phyloP scores from a whole-genome alignment of 139 green algal genomes.

The Trebouxia sp. region DNA sequence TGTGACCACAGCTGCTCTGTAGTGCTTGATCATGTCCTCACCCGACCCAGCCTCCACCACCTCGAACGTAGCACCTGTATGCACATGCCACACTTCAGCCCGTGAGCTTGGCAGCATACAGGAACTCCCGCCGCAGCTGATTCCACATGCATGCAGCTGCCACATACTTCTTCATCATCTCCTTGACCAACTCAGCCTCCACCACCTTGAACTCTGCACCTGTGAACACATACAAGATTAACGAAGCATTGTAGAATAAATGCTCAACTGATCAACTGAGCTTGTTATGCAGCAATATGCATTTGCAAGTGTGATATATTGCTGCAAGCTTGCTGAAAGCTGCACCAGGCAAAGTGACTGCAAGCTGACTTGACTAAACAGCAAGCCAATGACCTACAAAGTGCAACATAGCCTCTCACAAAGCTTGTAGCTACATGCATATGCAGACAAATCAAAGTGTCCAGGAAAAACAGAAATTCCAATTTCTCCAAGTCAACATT shows the following conservation, averaged over 20 bases:
- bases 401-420: too few relatives aligned
- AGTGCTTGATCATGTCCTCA: slow-evolving; percentile 34
- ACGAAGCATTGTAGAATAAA: background rate
- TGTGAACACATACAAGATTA: slow-evolving; percentile 19
- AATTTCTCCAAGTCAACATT: too few relatives aligned
- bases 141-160: slow-evolving; percentile 43
- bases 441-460: too few relatives aligned
- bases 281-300: too few relatives aligned
- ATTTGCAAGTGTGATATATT: too few relatives aligned
- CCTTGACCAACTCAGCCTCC: slow-evolving; percentile 55
- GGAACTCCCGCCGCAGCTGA: slow-evolving; percentile 45
- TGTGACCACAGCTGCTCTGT: slow-evolving; percentile 32
- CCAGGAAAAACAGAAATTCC: too few relatives aligned
- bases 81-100: too few relatives aligned
- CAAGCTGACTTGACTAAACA: too few relatives aligned
- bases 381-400: too few relatives aligned
- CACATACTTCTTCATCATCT: slow-evolving; percentile 36
- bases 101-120: slow-evolving; percentile 38
- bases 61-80: slow-evolving; percentile 73
- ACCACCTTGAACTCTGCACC: slow-evolving; percentile 78
- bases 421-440: too few relatives aligned
- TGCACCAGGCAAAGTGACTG: too few relatives aligned
- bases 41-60: slow-evolving; percentile 63
- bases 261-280: background rate
- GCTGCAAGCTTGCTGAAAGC: too few relatives aligned